phyloP scores from a whole-genome alignment of 176 grass and related monocot species.

The Ampelocalamus luodianensis region DNA sequence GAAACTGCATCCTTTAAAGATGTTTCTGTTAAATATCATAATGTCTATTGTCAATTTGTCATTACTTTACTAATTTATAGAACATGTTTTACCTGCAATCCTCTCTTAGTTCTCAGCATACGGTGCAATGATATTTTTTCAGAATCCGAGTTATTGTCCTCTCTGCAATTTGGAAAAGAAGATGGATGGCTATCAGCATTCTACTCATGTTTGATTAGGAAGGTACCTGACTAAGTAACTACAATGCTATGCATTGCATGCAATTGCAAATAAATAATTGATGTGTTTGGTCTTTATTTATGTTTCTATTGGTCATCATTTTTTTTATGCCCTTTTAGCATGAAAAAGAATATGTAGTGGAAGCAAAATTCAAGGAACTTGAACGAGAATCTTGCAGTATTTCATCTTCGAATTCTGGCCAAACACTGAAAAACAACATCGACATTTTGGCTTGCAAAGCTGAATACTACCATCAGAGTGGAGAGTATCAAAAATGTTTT shows the following conservation, averaged over 20 bases:
- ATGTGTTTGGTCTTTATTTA: not conserved
- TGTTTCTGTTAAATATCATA: slow-evolving; percentile 25
- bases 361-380: slow-evolving; percentile 94
- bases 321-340: slow-evolving; percentile 60
- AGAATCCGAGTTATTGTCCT: slow-evolving; percentile 85
- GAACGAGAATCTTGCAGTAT: slow-evolving; percentile 70
- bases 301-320: slow-evolving; percentile 37
- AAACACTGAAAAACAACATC: slow-evolving; percentile 80
- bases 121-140: slow-evolving; percentile 40
- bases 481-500: slow-evolving; percentile 96
- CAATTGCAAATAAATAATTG: not conserved
- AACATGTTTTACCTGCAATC: slow-evolving; percentile 26
- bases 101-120: slow-evolving; percentile 19
- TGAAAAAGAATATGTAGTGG: slow-evolving; percentile 82
- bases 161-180: slow-evolving; percentile 90
- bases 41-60: slow-evolving; percentile 8
- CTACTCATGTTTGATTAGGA: slow-evolving; percentile 90
- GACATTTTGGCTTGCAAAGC: slow-evolving; percentile 91
- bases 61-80: slow-evolving; percentile 28
- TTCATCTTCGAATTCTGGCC: slow-evolving; percentile 62
- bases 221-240: slow-evolving; percentile 57
- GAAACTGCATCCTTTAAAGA: slow-evolving; percentile 5
- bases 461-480: slow-evolving; percentile 88
- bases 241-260: slow-evolving; percentile 13
- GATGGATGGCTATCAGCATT: slow-evolving; percentile 83